These are phyloP conservation scores for Pyricularia pennisetigena DNA, from an alignment of 2,329 filamentous ascomycete genomes.

Conservation along the genomic window DNA sequence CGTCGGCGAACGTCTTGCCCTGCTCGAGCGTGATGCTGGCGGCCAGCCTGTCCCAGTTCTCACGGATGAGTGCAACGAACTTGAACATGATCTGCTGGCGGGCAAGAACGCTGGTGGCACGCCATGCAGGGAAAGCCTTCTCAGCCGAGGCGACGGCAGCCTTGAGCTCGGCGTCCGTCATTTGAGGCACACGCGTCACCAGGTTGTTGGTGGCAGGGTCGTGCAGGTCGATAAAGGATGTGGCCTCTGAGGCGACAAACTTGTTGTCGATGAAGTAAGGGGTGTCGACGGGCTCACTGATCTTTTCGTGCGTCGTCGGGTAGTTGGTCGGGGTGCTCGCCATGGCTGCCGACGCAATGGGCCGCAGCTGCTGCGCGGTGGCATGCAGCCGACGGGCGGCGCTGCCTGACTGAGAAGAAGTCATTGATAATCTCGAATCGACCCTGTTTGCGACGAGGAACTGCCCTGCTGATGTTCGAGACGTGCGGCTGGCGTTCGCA, in stretches of 20 bases:
- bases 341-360: conserved; percentile 23
- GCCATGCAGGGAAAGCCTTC: conserved; percentile 68
- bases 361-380: conserved; percentile 44
- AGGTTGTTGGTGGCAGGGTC: conserved; percentile 82
- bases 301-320: conserved; percentile 60
- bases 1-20: conserved; percentile 80
- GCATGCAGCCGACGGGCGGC: conserved; percentile 41
- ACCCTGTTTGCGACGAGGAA: conserved; percentile 10
- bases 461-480: conserved; percentile 15
- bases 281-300: conserved; percentile 58
- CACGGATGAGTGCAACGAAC: conserved; percentile 67
- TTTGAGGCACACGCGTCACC: conserved; percentile 74
- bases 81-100: conserved; percentile 84
- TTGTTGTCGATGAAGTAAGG: conserved; percentile 77
- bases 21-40: conserved; percentile 82
- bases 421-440: conserved; percentile 14
- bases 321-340: conserved; percentile 49
- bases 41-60: conserved; percentile 78
- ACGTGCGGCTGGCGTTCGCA: conserved; percentile 20
- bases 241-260: conserved; percentile 58
- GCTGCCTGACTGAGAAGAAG: conserved; percentile 2
- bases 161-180: conserved; percentile 66
- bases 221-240: conserved; percentile 68
- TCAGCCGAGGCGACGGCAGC: conserved; percentile 66
- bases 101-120: conserved; percentile 58